Percentiles rank a stretch among this genome's conserved stretches.
Evolutionary conservation across 78 protist genomes (phyloP).

Genomic region (Parvularia atlantis): DNA sequence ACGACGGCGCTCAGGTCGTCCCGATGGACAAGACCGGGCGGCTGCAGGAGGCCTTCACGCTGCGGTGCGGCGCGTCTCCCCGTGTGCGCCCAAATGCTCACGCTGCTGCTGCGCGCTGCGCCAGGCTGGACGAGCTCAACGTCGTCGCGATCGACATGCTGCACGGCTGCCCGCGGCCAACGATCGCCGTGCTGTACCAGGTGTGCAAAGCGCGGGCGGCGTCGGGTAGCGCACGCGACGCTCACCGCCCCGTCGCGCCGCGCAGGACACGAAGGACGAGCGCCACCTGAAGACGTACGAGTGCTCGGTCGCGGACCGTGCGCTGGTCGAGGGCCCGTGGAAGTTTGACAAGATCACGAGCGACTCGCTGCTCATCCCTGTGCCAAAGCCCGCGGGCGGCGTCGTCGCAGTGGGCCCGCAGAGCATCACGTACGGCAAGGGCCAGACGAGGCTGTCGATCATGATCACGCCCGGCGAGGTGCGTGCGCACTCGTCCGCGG

Average conservation of each 20-base stretch:
- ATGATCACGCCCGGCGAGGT: background rate
- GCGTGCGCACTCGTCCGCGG: background rate
- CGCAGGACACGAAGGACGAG: constrained; percentile 48
- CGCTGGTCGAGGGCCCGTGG: constrained; percentile 32
- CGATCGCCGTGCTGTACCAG: constrained; percentile 58
- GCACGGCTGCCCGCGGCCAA: constrained; percentile 32
- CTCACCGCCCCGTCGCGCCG: too few species aligned
- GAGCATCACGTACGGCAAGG: constrained; percentile 56
- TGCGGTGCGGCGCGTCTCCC: too few species aligned
- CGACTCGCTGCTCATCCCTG: constrained; percentile 46
- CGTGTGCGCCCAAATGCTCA: too few species aligned
- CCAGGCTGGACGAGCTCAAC: too few species aligned
- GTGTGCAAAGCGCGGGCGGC: too few species aligned
- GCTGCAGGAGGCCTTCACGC: too few species aligned
- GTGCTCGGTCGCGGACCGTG: background rate
- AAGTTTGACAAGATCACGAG: constrained; percentile 33
- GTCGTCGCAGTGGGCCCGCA: constrained; percentile 60
- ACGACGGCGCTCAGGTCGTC: too few species aligned
- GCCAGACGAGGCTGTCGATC: background rate
- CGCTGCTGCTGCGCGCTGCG: too few species aligned
- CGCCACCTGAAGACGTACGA: constrained; percentile 49
- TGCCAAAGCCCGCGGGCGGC: constrained; percentile 53
- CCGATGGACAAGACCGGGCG: too few species aligned
- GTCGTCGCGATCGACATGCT: too few species aligned
- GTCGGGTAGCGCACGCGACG: too few species aligned